Base-by-base conservation (phyloP, 208 protist species). In the Trypanosoma lewisi region DNA sequence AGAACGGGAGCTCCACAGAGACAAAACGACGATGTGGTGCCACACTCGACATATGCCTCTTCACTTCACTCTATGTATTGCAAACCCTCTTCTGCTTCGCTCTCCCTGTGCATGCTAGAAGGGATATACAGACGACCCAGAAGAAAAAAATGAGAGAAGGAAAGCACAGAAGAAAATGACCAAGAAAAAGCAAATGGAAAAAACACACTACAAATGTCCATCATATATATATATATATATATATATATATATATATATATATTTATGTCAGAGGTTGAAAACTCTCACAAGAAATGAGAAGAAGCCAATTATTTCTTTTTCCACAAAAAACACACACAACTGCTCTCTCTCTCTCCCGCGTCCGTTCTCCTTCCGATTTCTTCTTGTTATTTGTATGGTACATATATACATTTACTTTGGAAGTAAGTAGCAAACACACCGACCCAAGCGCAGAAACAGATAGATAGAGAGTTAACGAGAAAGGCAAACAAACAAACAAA, bases 1-100 rank as follows among this genome's bases (percentile, higher is more conserved):
- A 66, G 51, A 94, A 94, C 31, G 87, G 87, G 28, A 94, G 73
- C 60, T 94, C 87, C 12, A 91, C 70, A 1, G 75, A 72, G 23
- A 87, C 70, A 63, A 82, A 91, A 57, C 71, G 62, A 28, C 84
- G 79, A 63, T 82, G 75, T 21, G 63, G 59, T 12, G 37, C 49
- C 16, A 72, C 28, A 12, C 28, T 52, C 11, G 67, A 12, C 67
- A 72, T 72, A 7, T 4, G 12, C 6, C 28, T 47, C 57, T 28
- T 5, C 2, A 14, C 5, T 19, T 47, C 9, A 47, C 42, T 47
- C n/a, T 9, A 23, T 3, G 4, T 2, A 44, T 11, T 17, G 39
- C 16, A 3, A 19, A 8, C 39, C 2, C 8, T 4, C 39, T 11
- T 12, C 39, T 4, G n/a, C 2, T 11, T 17, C 39, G 39, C 54